Evolutionary conservation across 495 filamentous ascomycete genomes (phyloP), one percentile per base, ranked within the genome.

Genomic region (Tuber borchii): DNA sequence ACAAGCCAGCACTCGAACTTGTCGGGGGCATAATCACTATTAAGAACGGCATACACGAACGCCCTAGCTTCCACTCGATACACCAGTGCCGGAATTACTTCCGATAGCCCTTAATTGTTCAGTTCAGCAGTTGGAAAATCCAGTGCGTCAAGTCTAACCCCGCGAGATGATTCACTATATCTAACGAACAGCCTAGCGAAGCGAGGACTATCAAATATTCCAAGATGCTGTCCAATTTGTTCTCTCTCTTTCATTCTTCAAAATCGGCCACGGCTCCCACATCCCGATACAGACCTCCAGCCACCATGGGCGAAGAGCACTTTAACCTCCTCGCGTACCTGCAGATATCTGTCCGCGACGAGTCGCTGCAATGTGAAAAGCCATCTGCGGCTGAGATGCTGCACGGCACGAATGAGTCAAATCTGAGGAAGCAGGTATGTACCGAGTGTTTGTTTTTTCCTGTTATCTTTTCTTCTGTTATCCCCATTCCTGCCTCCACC

Each of bases 351-450:
- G 77, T 79, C 34, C 78, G 73, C 10, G 70, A 70, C 17, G 56
- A 79, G 34, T n/a, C 45, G 2, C 8, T 42, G 9, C 37, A 45
- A 26, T 69, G 70, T 2, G 65, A 72, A 16, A 79, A 79, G 69
- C 56, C 56, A 65, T 45, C 17, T 9, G 78, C 78, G 17, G 72
- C 78, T n/a, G 72, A 72, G 5, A 79, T 79, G 78, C 56, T 79
- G 2, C 78, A 79, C 45, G 78, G 78, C 34, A 73, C 77, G 31
- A 79, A 79, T 22, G 44, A 48, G 42, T 34, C 70, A 43, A 79
- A 72, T 34, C 45, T 79, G 26, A 75, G 78, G 45, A 79, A 79
- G 40, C 78, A 79, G 77, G 77, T 78, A 71, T 46, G 61, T 77
- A 19, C 12, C 22, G 10, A 9, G n/a, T 26, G 51, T 17, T 65